Evolutionary conservation across 2,329 filamentous ascomycete species (phyloP), one percentile per base, ranked within the genome.

Genomic region (Phialocephala subalpina): DNA sequence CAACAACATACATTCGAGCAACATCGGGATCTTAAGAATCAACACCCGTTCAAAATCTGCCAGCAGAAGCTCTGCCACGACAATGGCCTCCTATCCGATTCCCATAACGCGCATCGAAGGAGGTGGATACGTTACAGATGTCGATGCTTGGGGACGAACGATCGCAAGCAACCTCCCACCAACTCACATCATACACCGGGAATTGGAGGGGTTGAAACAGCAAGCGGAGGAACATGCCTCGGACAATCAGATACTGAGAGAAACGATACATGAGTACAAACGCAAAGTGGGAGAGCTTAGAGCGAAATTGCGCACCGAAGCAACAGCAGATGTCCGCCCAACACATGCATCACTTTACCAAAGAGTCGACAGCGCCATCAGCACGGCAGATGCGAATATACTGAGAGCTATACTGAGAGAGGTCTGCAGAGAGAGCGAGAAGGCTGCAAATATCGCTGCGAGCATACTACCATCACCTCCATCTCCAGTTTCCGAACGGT

Each of bases 401-500:
- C 25, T 53, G 16, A 27, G 49, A 29, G 49, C 49, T 53, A 53
- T 53, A 53, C 25, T 53, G 25, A 53, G 49, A 18, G 49, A 53
- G 14, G 49, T 53, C 49, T 53, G 49, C 25, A 53, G 49, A 53
- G 49, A 53, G n/a, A 53, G 49, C 18, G 49, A 53, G 25, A 53
- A 53, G 25, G 49, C 49, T 29, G 49, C 49, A 12, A 53, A 3
- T 18, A 53, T 53, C 12, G 49, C 49, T 29, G 49, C 22, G 25
- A 53, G 49, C 27, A 53, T 53, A 27, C 49, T 53, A 7, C 49
- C 22, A 29, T 53, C 22, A 33, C 25, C 22, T 29, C 2, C 25
- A 16, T 29, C 22, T 52, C 12, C 49, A 16, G 27, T 33, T 25
- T 22, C 27, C 5, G 49, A 27, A 9, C 49, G 49, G 16, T 53